Evolutionary conservation across 2,329 filamentous ascomycete genomes (phyloP), one percentile per base, ranked within the genome.

Genomic region (Venturia effusa): DNA sequence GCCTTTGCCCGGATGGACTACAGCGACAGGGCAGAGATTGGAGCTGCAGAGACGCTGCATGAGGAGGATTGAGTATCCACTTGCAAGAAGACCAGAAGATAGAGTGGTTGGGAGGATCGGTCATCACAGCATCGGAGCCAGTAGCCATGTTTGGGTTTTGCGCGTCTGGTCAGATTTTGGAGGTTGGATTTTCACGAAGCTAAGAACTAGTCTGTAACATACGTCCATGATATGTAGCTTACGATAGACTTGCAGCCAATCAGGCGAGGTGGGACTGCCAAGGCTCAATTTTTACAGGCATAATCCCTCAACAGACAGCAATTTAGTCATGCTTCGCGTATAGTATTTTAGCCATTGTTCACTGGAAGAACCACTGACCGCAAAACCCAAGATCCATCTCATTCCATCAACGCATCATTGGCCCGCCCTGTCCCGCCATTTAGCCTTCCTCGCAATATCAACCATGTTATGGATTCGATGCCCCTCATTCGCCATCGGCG

Each of bases 1-100:
- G 89, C 89, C 0, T 86, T 91, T 71, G 80, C 83, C 64, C 80
- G 90, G 65, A 85, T 93, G 78, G 88, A 91, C 69, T 43, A 34
- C 34, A 32, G 61, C 43, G 77, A 79, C 11, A 70, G 75, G 64
- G 74, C 74, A n/a, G 78, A 80, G 69, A 60, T 71, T 61, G 74
- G 72, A 32, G 69, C 70, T 43, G 71, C 68, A 32, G 59, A 61
- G 59, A 61, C 37, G 7, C 30, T 57, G 51, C 51, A 57, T 57
- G 51, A 57, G 55, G 59, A 64, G 41, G 64, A 64, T 22, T 57
- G 27, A 57, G 19, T 7, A 34, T 17, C 51, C 51, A 34, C 15
- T n/a, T 22, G 51, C 6, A 41, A 67, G 57, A 67, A 66, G 59
- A 66, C 57, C 65, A 57, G 65, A 22, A 64, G 63, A 62, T 51